A percentile compares a stretch with the other conserved stretches of the same genome.
phyloP scores from a whole-genome alignment of 306 rosid species.

The Dalbergia cochinchinensis region DNA sequence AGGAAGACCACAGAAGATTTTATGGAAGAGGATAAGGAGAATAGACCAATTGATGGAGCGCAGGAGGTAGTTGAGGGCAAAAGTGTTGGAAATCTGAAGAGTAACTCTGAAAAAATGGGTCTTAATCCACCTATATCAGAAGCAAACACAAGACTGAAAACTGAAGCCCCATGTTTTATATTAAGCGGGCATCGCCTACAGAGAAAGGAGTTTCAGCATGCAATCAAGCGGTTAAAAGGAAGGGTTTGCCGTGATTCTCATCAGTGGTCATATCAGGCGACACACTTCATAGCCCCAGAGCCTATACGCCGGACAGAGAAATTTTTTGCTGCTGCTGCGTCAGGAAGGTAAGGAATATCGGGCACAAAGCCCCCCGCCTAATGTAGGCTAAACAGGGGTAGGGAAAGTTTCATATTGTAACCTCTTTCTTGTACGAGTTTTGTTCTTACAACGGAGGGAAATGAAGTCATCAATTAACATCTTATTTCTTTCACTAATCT shows the following conservation, averaged over 20 bases:
- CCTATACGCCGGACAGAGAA: slow-evolving; percentile 90
- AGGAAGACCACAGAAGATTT: slow-evolving; percentile 46
- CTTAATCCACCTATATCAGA: slow-evolving; percentile 39
- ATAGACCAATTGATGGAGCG: slow-evolving; percentile 57
- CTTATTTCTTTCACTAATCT: background rate
- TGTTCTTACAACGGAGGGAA: background rate
- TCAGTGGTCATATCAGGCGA: slow-evolving; percentile 98
- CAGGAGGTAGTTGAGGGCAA: slow-evolving; percentile 41
- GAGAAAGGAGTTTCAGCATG: slow-evolving; percentile 83
- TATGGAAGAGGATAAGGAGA: slow-evolving; percentile 73
- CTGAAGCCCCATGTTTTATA: slow-evolving; percentile 70
- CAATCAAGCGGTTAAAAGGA: slow-evolving; percentile 79
- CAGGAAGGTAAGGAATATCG: slow-evolving; percentile 74
- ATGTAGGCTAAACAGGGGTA: too few relatives aligned
- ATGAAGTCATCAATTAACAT: background rate
- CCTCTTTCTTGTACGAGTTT: background rate
- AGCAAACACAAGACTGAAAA: slow-evolving; percentile 46
- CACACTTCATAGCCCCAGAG: slow-evolving; percentile 83
- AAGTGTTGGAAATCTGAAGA: slow-evolving; percentile 50
- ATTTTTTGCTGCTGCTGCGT: slow-evolving; percentile 93
- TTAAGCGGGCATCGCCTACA: slow-evolving; percentile 78
- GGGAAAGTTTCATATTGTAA: too few relatives aligned
- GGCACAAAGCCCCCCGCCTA: background rate
- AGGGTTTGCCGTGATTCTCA: slow-evolving; percentile 86
- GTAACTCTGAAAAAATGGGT: slow-evolving; percentile 39